Conservation (phyloP, 1,139 yeast genomes). For the Pichia sp. region DNA sequence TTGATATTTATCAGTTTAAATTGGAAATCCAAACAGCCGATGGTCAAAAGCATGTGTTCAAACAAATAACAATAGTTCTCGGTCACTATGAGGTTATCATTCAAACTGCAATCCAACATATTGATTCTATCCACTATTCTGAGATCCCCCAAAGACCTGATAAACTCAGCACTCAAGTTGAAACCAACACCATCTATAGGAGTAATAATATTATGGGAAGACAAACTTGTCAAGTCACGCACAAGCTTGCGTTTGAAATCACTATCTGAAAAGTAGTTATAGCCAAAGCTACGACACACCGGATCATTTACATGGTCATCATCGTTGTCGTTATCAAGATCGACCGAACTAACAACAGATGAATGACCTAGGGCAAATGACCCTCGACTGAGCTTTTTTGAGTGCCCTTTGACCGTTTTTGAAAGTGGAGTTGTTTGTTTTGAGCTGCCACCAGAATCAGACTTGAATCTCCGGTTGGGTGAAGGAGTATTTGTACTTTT, state of each 20-base stretch:
- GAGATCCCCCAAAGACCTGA: conserved; percentile 28
- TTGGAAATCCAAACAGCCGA: conserved; percentile 6
- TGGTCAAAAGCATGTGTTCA: conserved; percentile 16
- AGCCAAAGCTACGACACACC: too few species aligned
- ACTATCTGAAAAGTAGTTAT: neutral
- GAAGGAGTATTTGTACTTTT: too few species aligned
- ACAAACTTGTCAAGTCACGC: conserved; percentile 17
- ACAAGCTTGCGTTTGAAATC: conserved; percentile 14
- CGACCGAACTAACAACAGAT: conserved; percentile 30
- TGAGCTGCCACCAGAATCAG: neutral
- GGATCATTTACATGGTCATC: too few species aligned
- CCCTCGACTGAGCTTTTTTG: conserved; percentile 29
- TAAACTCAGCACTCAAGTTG: conserved; percentile 12
- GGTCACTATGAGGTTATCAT: conserved; percentile 5
- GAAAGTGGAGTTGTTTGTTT: too few species aligned
- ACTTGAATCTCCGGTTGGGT: neutral
- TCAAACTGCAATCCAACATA: neutral
- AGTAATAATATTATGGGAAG: conserved; percentile 11
- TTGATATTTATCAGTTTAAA: conserved; percentile 12
- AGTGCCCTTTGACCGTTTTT: conserved; percentile 17
- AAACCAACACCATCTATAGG: conserved; percentile 6
- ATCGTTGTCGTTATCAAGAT: conserved; percentile 2
- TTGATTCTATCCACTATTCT: conserved; percentile 27
- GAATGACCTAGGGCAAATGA: conserved; percentile 32
- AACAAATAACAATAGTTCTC: conserved; percentile 28